phyloP scores from a whole-genome alignment of 2,329 filamentous ascomycete genomes.

The Cryoendolithus antarcticus region DNA sequence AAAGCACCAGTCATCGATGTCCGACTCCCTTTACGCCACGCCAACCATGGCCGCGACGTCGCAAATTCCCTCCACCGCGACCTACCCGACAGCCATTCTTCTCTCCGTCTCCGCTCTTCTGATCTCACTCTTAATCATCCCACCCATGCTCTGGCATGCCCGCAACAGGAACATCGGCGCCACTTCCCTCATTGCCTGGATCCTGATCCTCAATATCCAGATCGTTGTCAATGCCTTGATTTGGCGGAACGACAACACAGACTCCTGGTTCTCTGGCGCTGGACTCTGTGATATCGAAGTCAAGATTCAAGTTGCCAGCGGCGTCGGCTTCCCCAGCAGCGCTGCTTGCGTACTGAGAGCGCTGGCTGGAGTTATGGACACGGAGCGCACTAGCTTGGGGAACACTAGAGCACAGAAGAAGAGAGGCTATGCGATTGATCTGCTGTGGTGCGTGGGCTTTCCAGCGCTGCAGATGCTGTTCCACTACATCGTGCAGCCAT shows the following conservation, averaged over 20 bases:
- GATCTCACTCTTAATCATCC: constrained; percentile 40
- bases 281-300: constrained; percentile 54
- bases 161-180: constrained; percentile 50
- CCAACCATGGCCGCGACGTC: background rate
- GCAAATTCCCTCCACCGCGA: background rate
- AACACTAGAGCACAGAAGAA: constrained; percentile 37
- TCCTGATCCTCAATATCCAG: constrained; percentile 44
- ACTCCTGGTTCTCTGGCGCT: constrained; percentile 44
- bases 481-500: constrained; percentile 48
- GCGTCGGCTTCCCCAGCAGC: constrained; percentile 40
- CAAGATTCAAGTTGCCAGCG: constrained; percentile 43
- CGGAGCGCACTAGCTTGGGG: constrained; percentile 40
- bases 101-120: constrained; percentile 40
- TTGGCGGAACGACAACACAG: constrained; percentile 48
- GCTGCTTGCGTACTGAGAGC: constrained; percentile 47
- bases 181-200: constrained; percentile 43
- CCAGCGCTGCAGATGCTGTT: constrained; percentile 43
- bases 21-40: background rate
- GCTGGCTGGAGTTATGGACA: constrained; percentile 49
- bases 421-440: constrained; percentile 37
- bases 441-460: constrained; percentile 42
- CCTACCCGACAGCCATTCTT: constrained; percentile 25
- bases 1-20: background rate
- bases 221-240: constrained; percentile 51
- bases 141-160: constrained; percentile 49